Evolutionary conservation across 2,329 filamentous ascomycete genomes (phyloP), one percentile per base, ranked within the genome.

Genomic region (Pseudohalonectria lignicola): DNA sequence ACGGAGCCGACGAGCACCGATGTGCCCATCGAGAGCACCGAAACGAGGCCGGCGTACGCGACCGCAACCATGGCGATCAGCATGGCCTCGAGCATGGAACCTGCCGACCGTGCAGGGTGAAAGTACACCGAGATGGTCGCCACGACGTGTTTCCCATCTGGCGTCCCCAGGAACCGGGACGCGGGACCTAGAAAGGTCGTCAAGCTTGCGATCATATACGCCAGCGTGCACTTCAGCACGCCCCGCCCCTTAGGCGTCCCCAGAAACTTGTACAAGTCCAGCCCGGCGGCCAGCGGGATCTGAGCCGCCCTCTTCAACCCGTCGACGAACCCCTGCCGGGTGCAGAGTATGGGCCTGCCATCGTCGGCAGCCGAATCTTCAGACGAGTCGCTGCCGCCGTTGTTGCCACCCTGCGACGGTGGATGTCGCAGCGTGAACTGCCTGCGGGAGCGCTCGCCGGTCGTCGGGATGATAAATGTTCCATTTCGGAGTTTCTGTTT

Each of bases 51-150:
- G 3, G 82, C 80, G 54, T 94, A 96, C 28, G 79, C 60, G 43
- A 94, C 85, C 2, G 87, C 88, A 25, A 82, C 67, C 28, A 84
- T 61, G 5, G 86, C 85, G 41, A 92, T 77, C 25, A 88, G 61
- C 10, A 82, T 74, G 3, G 87, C 88, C 59, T 94, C 85, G 41
- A 86, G 73, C 86, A 95, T 94, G 47, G 84, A 92, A 1, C 90
- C 90, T 19, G 80, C 75, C 15, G 86, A 86, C 41, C 90, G 72
- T 5, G 86, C 85, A 4, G 90, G 87, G 56, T 95, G 87, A 52
- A 95, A 96, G 53, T 94, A 96, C 10, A 95, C 88, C 1, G 86
- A 93, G 41, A 95, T 77, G 2, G 90, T 95, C 23, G 87, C 87
- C 37, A 94, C 86, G 53, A 94, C 80, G 59, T 95, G 90, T 54